Evolutionary conservation across 306 rosid genomes (phyloP).

Genomic region (Vicia villosa): DNA sequence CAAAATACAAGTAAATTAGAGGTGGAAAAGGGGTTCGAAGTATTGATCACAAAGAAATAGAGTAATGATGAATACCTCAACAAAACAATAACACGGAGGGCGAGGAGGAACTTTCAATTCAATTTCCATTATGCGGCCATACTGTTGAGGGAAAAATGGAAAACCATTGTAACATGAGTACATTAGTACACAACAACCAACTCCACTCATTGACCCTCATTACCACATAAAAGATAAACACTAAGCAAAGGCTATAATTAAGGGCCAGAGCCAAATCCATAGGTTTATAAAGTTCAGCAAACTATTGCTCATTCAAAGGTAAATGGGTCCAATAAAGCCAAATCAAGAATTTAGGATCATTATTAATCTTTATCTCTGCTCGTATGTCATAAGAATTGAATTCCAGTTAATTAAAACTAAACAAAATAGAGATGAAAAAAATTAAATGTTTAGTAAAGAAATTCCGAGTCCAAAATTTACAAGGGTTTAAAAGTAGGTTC

Average conservation of each 20-base stretch:
- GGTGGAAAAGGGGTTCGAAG: neutral
- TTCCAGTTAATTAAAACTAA: neutral
- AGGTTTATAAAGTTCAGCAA: neutral
- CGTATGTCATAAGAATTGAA: neutral
- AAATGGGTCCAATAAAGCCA: neutral
- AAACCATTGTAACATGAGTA: conserved; percentile 21
- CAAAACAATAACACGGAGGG: conserved; percentile 96
- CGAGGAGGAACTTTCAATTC: conserved; percentile 97
- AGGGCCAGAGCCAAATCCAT: neutral
- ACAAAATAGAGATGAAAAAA: neutral
- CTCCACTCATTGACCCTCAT: neutral
- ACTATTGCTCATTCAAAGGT: neutral
- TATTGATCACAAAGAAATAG: neutral
- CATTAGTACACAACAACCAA: conserved; percentile 34
- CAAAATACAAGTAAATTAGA: conserved; percentile 25
- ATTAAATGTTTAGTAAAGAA: conserved; percentile 1
- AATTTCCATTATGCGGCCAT: conserved; percentile 93
- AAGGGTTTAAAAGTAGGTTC: neutral
- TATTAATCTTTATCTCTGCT: neutral
- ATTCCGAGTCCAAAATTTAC: conserved; percentile 6
- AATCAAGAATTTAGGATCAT: neutral
- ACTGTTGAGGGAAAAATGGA: conserved; percentile 54
- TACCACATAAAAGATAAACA: conserved; percentile 2
- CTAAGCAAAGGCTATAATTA: neutral
- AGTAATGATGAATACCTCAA: conserved; percentile 65